Conservation (phyloP, 129 eudicot species). For the Flaveria ramosissima region DNA sequence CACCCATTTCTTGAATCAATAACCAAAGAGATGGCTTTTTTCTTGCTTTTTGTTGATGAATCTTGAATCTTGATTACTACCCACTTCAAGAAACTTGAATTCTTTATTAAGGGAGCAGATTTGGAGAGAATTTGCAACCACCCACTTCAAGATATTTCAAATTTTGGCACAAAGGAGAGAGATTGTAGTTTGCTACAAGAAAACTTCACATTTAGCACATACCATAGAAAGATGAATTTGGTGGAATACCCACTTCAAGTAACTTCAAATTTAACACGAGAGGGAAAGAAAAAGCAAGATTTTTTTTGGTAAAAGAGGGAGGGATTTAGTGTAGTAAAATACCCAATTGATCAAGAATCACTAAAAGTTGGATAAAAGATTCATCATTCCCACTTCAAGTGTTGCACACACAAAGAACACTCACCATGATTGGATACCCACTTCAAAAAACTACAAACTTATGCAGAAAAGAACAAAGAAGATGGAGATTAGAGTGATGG, state of each 20-base stretch:
- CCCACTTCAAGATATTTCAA: neutral
- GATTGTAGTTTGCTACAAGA: constrained; percentile 23
- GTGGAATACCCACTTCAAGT: neutral
- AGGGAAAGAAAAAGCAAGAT: neutral
- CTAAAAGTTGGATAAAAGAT: neutral
- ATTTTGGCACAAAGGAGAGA: neutral
- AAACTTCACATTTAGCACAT: constrained; percentile 26
- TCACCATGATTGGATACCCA: constrained; percentile 20
- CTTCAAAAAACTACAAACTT: constrained; percentile 20
- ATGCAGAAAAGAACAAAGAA: constrained; percentile 2
- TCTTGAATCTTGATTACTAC: constrained; percentile 17
- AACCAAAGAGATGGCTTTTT: neutral
- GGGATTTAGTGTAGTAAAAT: neutral
- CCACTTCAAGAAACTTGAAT: constrained; percentile 21
- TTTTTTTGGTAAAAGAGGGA: neutral
- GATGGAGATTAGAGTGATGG: neutral
- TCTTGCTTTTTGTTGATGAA: constrained; percentile 11
- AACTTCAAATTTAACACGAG: neutral
- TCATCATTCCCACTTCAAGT: constrained; percentile 20
- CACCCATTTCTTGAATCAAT: constrained; percentile 35
- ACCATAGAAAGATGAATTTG: constrained; percentile 8
- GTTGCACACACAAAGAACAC: neutral
- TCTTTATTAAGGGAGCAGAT: neutral
- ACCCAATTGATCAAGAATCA: constrained; percentile 13
- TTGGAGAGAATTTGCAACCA: constrained; percentile 13